Conservation (phyloP, 2,329 filamentous ascomycete species). For the Emmonsiellopsis sp. region DNA sequence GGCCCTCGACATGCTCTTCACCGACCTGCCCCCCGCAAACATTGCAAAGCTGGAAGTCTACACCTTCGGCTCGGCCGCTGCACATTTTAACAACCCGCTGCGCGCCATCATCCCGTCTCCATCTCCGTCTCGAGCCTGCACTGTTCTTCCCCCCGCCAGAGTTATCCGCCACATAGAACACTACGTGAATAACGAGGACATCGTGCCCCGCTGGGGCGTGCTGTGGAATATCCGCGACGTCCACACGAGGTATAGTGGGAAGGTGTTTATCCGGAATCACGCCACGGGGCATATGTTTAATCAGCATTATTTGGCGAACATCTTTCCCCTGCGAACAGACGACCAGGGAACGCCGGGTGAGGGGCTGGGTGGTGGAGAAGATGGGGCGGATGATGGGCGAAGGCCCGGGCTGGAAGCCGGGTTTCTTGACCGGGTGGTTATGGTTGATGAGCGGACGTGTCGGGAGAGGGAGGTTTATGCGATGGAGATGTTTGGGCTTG, state of each 20-base stretch:
- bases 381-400: neutral
- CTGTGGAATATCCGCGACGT: slow-evolving; percentile 53
- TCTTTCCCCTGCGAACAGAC: slow-evolving; percentile 25
- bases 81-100: slow-evolving; percentile 72
- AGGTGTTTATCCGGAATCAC: slow-evolving; percentile 36
- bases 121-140: slow-evolving; percentile 16
- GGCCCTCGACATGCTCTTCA: slow-evolving; percentile 66
- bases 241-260: slow-evolving; percentile 40
- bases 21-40: slow-evolving; percentile 57
- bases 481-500: neutral
- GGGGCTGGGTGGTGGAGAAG: neutral
- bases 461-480: neutral
- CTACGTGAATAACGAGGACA: slow-evolving; percentile 65
- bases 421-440: slow-evolving; percentile 9
- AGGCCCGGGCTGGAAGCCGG: neutral
- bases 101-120: slow-evolving; percentile 26
- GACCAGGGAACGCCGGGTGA: neutral
- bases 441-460: neutral
- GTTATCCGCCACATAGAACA: slow-evolving; percentile 68
- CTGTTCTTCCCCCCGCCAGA: slow-evolving; percentile 2
- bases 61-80: slow-evolving; percentile 69
- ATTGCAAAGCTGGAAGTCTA: slow-evolving; percentile 61
- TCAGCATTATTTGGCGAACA: slow-evolving; percentile 35
- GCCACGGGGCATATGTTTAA: slow-evolving; percentile 34
- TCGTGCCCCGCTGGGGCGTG: slow-evolving; percentile 65